These are phyloP conservation scores for Hura crepitans DNA, from an alignment of 441 rosid genomes.

Conservation along the genomic window DNA sequence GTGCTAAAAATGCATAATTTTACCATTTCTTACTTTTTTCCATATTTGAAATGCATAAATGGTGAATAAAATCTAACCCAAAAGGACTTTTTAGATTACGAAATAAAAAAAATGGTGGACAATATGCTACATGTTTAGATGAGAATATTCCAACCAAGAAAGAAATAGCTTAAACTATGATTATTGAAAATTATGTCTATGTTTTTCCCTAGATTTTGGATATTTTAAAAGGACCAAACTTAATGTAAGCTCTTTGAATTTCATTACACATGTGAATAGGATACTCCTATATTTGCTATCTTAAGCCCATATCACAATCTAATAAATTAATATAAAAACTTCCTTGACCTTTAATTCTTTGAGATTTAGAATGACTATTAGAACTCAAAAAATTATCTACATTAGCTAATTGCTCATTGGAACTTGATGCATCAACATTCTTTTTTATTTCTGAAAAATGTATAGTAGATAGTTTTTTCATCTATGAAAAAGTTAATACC, in stretches of 20 bases:
- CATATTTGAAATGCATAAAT: neutral
- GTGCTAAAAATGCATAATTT: constrained; percentile 13
- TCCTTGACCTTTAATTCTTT: neutral
- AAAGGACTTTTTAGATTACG: neutral
- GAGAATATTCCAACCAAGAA: constrained; percentile 12
- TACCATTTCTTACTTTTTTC: neutral
- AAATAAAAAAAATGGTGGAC: constrained; percentile 4
- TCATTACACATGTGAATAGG: neutral
- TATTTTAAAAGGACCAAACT: neutral
- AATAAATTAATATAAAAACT: neutral
- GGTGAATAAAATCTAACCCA: neutral
- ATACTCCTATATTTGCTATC: constrained; percentile 47
- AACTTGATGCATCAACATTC: neutral
- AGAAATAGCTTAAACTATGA: neutral
- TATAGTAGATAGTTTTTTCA: too few relatives aligned
- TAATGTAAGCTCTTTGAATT: neutral
- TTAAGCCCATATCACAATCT: constrained; percentile 37
- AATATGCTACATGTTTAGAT: neutral
- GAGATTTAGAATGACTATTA: neutral
- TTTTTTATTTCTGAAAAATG: too few relatives aligned
- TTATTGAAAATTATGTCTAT: neutral
- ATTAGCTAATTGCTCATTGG: neutral
- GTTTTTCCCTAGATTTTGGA: neutral
- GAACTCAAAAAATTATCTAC: neutral
- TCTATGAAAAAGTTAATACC: too few relatives aligned